Evolutionary conservation across 352 stramenopile genomes (phyloP), one percentile per base, ranked within the genome.

Genomic region (Phytophthora melonis): DNA sequence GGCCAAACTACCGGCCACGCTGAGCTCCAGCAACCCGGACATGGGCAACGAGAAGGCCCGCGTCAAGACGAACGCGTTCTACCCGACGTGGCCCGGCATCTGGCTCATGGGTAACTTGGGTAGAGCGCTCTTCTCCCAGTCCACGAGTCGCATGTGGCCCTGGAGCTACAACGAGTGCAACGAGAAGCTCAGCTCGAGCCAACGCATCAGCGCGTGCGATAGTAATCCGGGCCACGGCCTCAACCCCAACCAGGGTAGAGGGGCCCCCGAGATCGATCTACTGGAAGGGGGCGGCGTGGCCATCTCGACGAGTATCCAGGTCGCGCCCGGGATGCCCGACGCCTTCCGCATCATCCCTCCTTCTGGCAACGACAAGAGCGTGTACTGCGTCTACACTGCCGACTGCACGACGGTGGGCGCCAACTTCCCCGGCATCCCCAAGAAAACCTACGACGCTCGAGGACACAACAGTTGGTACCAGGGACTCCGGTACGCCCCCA

Each of bases 21-120:
- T 83, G 0, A 84, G 82, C 23, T 86, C 72, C 3, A 66, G 59
- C 4, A 93, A 93, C 53, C 82, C 83, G 0, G 84, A 93, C 43
- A 36, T 88, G 23, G 77, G 89, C 47, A 83, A 79, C n/a, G 43
- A 65, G 5, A 70, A 78, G 2, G 32, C n/a, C 2, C 77, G 78
- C 14, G 83, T 89, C 3, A 68, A 78, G 21, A 75, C 72, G 5
- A 67, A 52, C 13, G 72, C n/a, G 7, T 93, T 83, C 67, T 92
- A 93, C 64, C 84, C 84, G n/a, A 91, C 84, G 16, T 99, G 96
- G 96, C 96, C 97, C 3, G 97, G 95, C 16, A 93, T 99, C 77
- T 99, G 97, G 97, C 74, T 99, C 19, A 61, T 99, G 23, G 97
- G 97, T 3, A 98, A 99, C 78, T 81, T 99, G n/a, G 96, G 94